A percentile compares a stretch with the other conserved stretches of the same genome.
Conservation (phyloP, 108 stramenopile genomes). For the Ochromonas danica region DNA sequence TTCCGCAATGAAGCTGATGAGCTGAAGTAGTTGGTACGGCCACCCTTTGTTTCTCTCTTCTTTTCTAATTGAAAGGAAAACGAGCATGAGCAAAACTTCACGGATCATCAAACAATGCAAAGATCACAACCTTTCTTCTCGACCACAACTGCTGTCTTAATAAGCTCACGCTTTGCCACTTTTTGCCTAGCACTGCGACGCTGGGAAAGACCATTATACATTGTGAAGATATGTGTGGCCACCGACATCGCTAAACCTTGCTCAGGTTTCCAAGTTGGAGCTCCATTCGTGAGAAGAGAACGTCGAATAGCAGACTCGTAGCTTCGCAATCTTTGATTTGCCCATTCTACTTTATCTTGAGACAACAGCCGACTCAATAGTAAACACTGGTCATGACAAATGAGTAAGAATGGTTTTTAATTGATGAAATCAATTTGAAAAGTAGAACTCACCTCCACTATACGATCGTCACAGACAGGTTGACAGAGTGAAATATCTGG, state of each 20-base stretch:
- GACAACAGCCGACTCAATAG: neutral
- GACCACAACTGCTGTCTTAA: neutral
- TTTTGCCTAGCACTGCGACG: neutral
- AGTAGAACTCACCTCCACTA: neutral
- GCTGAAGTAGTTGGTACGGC: neutral
- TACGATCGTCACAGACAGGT: neutral
- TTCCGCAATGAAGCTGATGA: neutral
- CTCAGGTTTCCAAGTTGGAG: neutral
- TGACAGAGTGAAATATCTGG: neutral
- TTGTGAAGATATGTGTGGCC: no score
- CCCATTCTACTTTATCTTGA: constrained; percentile 19
- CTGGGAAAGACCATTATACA: neutral
- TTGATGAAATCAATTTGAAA: no score
- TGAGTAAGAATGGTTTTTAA: no score
- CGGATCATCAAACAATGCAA: neutral
- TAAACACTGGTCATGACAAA: no score
- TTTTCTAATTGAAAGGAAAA: no score
- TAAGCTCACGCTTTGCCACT: neutral
- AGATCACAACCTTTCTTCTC: neutral
- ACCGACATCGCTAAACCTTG: no score
- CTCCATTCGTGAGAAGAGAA: neutral
- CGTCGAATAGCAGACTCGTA: neutral
- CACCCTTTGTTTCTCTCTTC: no score
- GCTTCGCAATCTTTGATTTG: neutral
- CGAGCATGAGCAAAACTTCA: no score